A percentile compares a stretch with the other conserved stretches of the same genome.
Evolutionary conservation across 2,329 filamentous ascomycete species (phyloP).

Genomic region (Fusarium metavorans): DNA sequence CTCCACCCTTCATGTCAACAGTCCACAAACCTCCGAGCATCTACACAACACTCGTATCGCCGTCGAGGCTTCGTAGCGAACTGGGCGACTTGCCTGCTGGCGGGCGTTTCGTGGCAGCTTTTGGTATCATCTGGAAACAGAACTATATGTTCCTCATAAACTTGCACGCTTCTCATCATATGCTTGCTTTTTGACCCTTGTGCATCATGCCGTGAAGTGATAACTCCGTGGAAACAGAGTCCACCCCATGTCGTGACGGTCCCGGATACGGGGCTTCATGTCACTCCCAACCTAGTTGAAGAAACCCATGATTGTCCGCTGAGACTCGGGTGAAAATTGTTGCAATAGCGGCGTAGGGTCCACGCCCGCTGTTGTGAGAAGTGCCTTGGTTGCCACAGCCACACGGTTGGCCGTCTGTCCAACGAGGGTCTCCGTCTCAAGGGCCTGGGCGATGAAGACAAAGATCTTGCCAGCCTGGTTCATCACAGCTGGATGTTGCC

Average conservation of each 20-base stretch:
- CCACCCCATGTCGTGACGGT: conserved; percentile 5
- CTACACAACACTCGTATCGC: conserved; percentile 16
- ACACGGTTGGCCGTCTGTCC: conserved; percentile 84
- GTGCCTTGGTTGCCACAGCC: conserved; percentile 79
- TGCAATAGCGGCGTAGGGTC: conserved; percentile 82
- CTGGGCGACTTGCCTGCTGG: conserved; percentile 17
- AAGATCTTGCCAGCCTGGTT: conserved; percentile 85
- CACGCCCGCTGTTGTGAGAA: conserved; percentile 79
- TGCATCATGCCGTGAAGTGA: conserved; percentile 23
- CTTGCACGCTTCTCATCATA: conserved; percentile 34
- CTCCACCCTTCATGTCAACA: conserved; percentile 17
- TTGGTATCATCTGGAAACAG: conserved; percentile 43
- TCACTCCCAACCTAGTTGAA: conserved; percentile 68
- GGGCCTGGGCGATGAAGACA: conserved; percentile 84
- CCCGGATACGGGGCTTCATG: conserved; percentile 11
- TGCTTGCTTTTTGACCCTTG: conserved; percentile 16
- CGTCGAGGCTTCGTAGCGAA: conserved; percentile 18
- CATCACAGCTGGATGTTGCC: conserved; percentile 86
- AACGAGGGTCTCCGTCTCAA: conserved; percentile 91
- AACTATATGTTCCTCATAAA: conserved; percentile 35
- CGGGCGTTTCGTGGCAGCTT: conserved; percentile 23
- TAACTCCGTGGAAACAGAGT: conserved; percentile 14
- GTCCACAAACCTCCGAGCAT: conserved; percentile 28
- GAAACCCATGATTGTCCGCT: conserved; percentile 82
- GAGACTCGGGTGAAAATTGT: conserved; percentile 82